Base-by-base conservation (phyloP, 2,329 filamentous ascomycete species). In the Talaromyces verruculosus region DNA sequence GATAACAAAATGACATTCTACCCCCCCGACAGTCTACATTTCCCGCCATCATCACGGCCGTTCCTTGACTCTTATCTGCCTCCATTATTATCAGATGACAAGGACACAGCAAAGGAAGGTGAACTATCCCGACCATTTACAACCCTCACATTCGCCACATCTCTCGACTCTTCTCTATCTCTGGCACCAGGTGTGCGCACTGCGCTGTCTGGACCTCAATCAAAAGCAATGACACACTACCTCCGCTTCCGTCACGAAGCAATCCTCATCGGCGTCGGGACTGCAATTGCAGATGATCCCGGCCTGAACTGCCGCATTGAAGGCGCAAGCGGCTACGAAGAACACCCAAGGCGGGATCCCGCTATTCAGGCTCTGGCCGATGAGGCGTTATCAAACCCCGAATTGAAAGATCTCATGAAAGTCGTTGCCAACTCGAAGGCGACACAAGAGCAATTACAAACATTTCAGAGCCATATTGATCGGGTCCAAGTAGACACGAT, bases 211-310 rank as follows among this genome's bases (percentile, higher is more conserved):
- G 93, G 93, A 3, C 86, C 90, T 0, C 84, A 89, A 69, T 92
- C 92, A 43, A 97, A 97, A 78, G 86, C 91, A 63, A 96, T 98
- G 92, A 97, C 94, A 0, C 94, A 98, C 78, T 92, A 91, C 75
- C 85, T 98, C 33, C 91, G 94, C 72, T 89, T 89, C 13, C 86
- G 85, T 17, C 93, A 98, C 79, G 88, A 91, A 68, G 92, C 91
- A 45, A 96, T 97, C 70, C 84, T 96, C 28, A 83, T 98, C 37
- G 94, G 94, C 25, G 91, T 90, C 4, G 90, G 90, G 2, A 98
- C 94, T 0, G 91, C 92, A 7, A 82, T 92, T 30, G 90, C 91
- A 22, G 94, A 98, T 76, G 87, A 97, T 74, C 94, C 94, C 2
- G 88, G 88, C 2, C 82, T 98, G 63, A 97, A 96, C 76, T 95